These are phyloP conservation scores for Pseudozyma thailandica DNA, from an alignment of 1,284 basidiomycete species.

Conservation along the genomic window DNA sequence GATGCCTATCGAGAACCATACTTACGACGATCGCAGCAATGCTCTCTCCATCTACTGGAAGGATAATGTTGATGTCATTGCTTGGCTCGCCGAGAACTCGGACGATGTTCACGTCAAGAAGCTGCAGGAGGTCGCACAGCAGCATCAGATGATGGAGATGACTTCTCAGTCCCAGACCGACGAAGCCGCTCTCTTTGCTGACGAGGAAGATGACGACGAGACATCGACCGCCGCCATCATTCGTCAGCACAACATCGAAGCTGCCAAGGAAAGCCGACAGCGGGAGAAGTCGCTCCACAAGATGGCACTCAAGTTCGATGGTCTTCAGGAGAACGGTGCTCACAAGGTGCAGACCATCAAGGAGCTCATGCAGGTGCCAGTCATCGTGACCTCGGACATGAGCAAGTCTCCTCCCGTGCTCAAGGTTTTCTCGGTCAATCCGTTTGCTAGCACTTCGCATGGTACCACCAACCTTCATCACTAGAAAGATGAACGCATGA, in stretches of 20 bases:
- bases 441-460: conserved; percentile 15
- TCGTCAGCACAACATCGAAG: conserved; percentile 47
- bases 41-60: conserved; percentile 82
- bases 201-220: conserved; percentile 48
- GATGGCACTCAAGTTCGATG: conserved; percentile 40
- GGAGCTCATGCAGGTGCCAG: conserved; percentile 55
- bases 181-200: conserved; percentile 61
- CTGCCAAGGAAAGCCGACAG: conserved; percentile 44
- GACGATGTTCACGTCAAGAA: conserved; percentile 72
- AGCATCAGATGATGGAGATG: conserved; percentile 57
- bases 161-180: conserved; percentile 58
- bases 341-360: conserved; percentile 54
- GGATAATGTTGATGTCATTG: conserved; percentile 79
- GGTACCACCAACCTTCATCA: conserved; percentile 2
- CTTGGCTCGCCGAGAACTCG: conserved; percentile 90
- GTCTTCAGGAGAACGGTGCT: conserved; percentile 20
- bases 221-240: conserved; percentile 36
- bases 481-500: background rate
- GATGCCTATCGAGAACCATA: conserved; percentile 87
- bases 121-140: conserved; percentile 52
- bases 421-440: conserved; percentile 56
- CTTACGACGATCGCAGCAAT: conserved; percentile 91
- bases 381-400: conserved; percentile 63
- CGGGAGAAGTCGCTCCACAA: conserved; percentile 45
- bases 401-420: conserved; percentile 63